Conservation (phyloP, 2,329 filamentous ascomycete genomes). For the Graphiopsis chlorocephala region DNA sequence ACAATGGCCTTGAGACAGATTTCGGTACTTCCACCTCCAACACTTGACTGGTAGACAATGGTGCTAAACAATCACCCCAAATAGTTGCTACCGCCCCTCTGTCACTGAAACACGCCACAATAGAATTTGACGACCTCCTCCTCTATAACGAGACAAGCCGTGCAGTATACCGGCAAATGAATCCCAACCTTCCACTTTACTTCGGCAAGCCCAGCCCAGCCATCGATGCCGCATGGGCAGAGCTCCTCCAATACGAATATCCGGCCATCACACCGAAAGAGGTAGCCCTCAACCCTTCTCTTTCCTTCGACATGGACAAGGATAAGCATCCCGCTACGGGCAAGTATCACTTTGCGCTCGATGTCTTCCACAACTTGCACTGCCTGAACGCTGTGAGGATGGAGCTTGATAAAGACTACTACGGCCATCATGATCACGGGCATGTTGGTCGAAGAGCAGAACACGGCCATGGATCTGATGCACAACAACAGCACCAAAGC, state of each 20-base stretch:
- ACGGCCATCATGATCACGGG: neutral
- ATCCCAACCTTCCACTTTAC: neutral
- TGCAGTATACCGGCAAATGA: conserved; percentile 1
- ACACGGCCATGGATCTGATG: neutral
- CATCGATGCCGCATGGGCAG: neutral
- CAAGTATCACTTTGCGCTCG: conserved; percentile 1
- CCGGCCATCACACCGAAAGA: neutral
- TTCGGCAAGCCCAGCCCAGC: conserved; percentile 1
- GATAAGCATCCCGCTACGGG: neutral
- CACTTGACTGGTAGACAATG: neutral
- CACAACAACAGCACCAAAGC: neutral
- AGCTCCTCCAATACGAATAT: conserved; percentile 1
- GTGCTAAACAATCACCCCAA: neutral
- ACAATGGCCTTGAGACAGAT: neutral
- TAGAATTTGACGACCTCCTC: neutral
- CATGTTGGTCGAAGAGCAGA: neutral
- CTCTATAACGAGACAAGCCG: neutral
- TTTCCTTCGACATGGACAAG: neutral
- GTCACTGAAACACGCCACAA: neutral
- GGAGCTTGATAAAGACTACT: conserved; percentile 4
- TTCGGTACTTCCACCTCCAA: neutral
- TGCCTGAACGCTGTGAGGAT: neutral
- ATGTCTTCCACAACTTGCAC: neutral
- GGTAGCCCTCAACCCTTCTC: neutral
- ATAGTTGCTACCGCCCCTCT: neutral